A percentile compares a stretch with the other conserved stretches of the same genome.
These are phyloP conservation scores for Globisporangium alternatum DNA, from an alignment of 352 stramenopile species.

Conservation along the genomic window DNA sequence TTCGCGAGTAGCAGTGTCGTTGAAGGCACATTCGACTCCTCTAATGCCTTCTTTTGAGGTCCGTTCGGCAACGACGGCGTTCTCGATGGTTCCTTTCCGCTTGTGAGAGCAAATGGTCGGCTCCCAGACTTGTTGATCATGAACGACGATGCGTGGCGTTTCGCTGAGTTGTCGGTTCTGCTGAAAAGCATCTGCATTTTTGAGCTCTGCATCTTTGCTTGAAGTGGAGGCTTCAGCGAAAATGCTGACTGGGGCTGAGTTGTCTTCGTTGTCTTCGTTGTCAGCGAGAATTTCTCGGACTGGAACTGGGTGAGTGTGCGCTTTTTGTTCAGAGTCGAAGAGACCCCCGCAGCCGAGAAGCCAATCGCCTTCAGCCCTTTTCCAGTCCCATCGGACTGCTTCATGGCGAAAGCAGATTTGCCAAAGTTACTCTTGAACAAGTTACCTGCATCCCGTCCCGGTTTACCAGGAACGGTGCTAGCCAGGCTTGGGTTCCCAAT, in stretches of 20 bases:
- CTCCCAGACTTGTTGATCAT: not conserved
- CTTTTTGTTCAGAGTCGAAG: constrained; percentile 7
- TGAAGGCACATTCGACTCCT: not conserved
- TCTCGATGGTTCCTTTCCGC: not conserved
- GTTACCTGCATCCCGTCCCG: not conserved
- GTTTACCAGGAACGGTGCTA: not conserved
- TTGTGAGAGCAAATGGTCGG: not conserved
- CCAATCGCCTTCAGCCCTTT: not conserved
- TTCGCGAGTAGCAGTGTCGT: not conserved
- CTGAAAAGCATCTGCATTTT: not conserved
- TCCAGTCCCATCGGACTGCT: not conserved
- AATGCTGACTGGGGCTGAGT: not conserved
- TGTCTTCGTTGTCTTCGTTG: constrained; percentile 7
- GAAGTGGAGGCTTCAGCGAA: constrained; percentile 3
- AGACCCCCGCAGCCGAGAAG: not conserved
- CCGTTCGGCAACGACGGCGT: not conserved
- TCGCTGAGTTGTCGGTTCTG: not conserved
- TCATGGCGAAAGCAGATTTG: not conserved
- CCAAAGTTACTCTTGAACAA: not conserved
- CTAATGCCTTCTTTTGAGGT: constrained; percentile 5
- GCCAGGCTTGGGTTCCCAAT: not conserved
- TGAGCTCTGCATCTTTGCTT: constrained; percentile 1
- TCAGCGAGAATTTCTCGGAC: constrained; percentile 1
- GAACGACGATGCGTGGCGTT: not conserved
- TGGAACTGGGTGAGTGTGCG: constrained; percentile 17